Base-by-base conservation (phyloP, 2,329 filamentous ascomycete species). In the Leptoxyphium fumago region DNA sequence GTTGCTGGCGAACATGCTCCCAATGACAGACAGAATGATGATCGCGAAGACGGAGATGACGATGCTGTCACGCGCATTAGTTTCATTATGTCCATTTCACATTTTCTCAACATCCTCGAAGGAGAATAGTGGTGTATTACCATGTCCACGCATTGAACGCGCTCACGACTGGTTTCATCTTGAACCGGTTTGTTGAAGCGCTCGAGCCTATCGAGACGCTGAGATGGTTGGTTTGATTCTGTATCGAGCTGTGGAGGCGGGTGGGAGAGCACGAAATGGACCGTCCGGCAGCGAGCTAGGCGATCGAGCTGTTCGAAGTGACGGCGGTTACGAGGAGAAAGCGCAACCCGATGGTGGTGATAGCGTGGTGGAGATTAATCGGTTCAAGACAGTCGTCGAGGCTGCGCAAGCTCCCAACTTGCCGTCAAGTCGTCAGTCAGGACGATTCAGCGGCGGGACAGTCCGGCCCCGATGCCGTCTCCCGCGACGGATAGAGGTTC, bases 131-230 rank as follows among this genome's bases (percentile, higher is more conserved):
- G 21, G 7, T 39, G 29, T 55, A 64, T 61, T 72, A 95, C 88
- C 88, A 94, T 71, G 80, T 85, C 87, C 88, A 95, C 60, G 88
- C 89, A 70, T 94, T 88, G 70, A 88, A 76, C 53, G 86, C 81
- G 61, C 85, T 83, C 56, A 96, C 84, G 61, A 96, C 72, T 55
- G 89, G 88, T 80, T 95, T 95, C 88, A 95, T 95, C 13, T 15
- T 21, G 38, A 26, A 26, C 21, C 21, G 21, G 21, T 26, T 26
- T 26, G 7, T 7, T 26, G 21, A 26, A 26, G 21, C 21, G 21
- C 21, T 26, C 21, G 21, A 26, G 21, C 21, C 21, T 26, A 26
- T 26, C 21, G 21, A 26, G 21, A 26, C 21, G 21, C 21, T 26
- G 21, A 7, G 21, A 26, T 26, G 61, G 59, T 77, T 70, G 64